Percentiles rank a stretch among this genome's conserved stretches.
Evolutionary conservation across 306 rosid genomes (phyloP).

Genomic region (Spatholobus suberectus): DNA sequence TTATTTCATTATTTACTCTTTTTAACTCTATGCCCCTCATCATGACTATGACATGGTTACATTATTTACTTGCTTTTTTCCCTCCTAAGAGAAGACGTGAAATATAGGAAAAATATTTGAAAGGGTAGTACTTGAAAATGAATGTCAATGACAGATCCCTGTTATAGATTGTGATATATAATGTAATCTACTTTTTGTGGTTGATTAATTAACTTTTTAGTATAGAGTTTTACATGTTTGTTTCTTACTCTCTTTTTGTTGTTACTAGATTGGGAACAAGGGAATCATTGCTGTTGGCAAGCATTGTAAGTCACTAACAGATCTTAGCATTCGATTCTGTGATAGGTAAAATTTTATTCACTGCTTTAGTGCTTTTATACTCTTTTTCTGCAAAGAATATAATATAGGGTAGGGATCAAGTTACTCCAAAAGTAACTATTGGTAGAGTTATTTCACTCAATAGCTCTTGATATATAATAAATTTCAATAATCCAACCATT

Average conservation of each 20-base stretch:
- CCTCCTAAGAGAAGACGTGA: neutral
- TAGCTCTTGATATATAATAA: too few relatives aligned
- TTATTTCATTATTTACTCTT: neutral
- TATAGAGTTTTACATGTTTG: neutral
- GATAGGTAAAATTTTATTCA: conserved; percentile 64
- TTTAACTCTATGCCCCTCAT: neutral
- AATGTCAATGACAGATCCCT: neutral
- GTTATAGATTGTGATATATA: neutral
- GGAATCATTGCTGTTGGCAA: conserved; percentile 78
- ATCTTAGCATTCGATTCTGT: conserved; percentile 82
- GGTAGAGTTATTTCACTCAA: too few relatives aligned
- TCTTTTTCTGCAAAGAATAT: neutral
- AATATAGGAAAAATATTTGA: neutral
- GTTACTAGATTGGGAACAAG: conserved; percentile 68
- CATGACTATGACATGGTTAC: conserved; percentile 3
- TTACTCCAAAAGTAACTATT: too few relatives aligned
- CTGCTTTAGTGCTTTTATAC: conserved; percentile 21
- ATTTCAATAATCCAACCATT: too few relatives aligned
- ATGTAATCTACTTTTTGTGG: neutral
- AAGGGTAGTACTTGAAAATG: neutral
- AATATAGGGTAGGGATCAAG: too few relatives aligned
- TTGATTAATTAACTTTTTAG: neutral
- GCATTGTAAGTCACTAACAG: conserved; percentile 68
- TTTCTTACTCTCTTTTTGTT: conserved; percentile 5
- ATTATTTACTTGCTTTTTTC: conserved; percentile 13